phyloP scores from a whole-genome alignment of 768 basidiomycete genomes.

The Kondoa subrosea region DNA sequence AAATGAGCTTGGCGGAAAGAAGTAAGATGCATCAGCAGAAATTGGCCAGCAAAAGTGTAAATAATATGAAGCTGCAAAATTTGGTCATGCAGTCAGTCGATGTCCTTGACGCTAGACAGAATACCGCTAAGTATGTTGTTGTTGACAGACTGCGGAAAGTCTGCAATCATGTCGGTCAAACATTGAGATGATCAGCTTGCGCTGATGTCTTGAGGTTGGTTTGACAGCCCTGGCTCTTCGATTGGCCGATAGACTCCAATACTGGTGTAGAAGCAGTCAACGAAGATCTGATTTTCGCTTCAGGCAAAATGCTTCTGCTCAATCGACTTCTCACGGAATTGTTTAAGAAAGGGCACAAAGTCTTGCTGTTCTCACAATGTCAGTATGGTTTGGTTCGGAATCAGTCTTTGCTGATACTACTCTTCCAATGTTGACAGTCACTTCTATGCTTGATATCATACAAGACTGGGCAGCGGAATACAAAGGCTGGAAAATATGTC shows the following conservation, averaged over 20 bases:
- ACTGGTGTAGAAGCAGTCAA: slow-evolving; percentile 52
- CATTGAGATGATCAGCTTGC: not conserved
- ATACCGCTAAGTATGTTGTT: not conserved
- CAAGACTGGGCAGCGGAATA: slow-evolving; percentile 81
- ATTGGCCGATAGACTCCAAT: slow-evolving; percentile 53
- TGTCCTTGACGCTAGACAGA: not conserved
- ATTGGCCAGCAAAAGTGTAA: slow-evolving; percentile 42
- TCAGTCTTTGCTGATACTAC: not conserved
- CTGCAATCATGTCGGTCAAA: slow-evolving; percentile 35
- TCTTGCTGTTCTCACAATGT: slow-evolving; percentile 43
- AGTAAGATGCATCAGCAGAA: slow-evolving; percentile 39
- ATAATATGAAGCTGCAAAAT: slow-evolving; percentile 51
- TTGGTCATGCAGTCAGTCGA: slow-evolving; percentile 57
- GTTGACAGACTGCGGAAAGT: slow-evolving; percentile 55
- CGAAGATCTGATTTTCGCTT: slow-evolving; percentile 63
- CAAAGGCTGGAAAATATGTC: slow-evolving; percentile 62
- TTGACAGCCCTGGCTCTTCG: slow-evolving; percentile 78
- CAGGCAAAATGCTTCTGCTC: slow-evolving; percentile 94
- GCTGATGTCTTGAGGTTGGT: slow-evolving; percentile 22
- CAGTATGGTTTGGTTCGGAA: not conserved
- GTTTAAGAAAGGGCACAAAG: slow-evolving; percentile 60
- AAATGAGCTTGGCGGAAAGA: slow-evolving; percentile 20
- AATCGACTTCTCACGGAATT: slow-evolving; percentile 70
- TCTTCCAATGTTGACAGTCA: slow-evolving; percentile 39
- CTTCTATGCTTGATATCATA: slow-evolving; percentile 87